Base-by-base conservation (phyloP, 495 filamentous ascomycete species). In the Aspergillus haitiensis region DNA sequence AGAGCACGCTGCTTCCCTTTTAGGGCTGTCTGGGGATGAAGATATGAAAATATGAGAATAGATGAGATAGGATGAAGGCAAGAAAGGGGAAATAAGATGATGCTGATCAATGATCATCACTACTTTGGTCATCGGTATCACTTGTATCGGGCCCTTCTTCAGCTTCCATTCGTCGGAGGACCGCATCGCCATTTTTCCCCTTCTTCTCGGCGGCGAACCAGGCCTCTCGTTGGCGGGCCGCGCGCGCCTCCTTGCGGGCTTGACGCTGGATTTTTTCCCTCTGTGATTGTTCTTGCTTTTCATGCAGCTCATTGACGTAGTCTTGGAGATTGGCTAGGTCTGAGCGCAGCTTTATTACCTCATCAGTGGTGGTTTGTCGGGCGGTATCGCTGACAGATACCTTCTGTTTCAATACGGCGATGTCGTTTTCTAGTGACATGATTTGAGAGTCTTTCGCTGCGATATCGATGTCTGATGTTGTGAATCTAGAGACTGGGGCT, bases 161-260 rank as follows among this genome's bases (percentile, higher is more conserved):
- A 34, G 68, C 60, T 18, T 76, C 72, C 71, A 75, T 72, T 56
- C 71, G 71, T 27, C 67, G 67, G 47, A 80, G 57, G 31, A 61
- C 64, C 7, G 67, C 66, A 63, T 80, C 77, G 0, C 77, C 77
- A 58, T 74, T 80, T 55, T 67, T 68, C 10, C 77, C 77, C 57
- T 74, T 75, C 56, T 77, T 78, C 63, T 78, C 77, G 7, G 74
- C 76, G 13, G 75, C 74, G 53, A 80, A 74, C 76, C 76, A 80
- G 15, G 74, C 76, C 63, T 78, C 70, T 40, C 77, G 70, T 37
- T 66, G 67, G 37, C 70, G 70, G 6, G 64, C 63, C 48, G 75
- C 75, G 18, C 69, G 75, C 34, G 72, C 74, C 53, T 78, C 75
- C 54, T 76, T 78, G 60, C 70, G 73, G 53, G 75, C 76, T 62